phyloP scores from a whole-genome alignment of 139 green algal species.

The Coelastrella sp. region DNA sequence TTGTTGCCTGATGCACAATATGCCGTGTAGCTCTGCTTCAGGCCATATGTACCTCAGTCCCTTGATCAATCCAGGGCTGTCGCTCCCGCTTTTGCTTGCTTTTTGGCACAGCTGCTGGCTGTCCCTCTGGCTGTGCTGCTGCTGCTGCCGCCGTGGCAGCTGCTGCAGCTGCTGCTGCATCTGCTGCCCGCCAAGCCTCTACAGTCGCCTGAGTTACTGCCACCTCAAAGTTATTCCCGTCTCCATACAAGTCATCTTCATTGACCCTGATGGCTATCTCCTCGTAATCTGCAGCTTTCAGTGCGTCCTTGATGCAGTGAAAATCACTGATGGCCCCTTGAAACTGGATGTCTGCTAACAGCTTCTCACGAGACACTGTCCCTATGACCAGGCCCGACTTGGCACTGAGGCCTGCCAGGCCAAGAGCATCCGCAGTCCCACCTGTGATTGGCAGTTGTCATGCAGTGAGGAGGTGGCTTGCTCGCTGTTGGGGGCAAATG shows the following conservation, averaged over 20 bases:
- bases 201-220: conserved; percentile 38
- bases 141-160: conserved; percentile 39
- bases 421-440: conserved; percentile 20
- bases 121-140: background rate
- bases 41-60: conserved; percentile 40
- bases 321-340: conserved; percentile 88
- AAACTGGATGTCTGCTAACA: conserved; percentile 88
- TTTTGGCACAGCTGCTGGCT: conserved; percentile 13
- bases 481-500: too few relatives aligned
- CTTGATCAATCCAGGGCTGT: conserved; percentile 51
- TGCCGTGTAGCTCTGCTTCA: background rate
- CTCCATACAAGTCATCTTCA: conserved; percentile 82
- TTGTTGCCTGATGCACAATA: background rate
- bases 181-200: conserved; percentile 43
- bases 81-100: conserved; percentile 26
- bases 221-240: conserved; percentile 87
- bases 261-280: conserved; percentile 71
- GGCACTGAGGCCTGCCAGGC: background rate
- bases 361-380: conserved; percentile 59
- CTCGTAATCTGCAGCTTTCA: conserved; percentile 74
- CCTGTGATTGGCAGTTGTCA: background rate
- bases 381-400: background rate
- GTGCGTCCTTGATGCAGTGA: conserved; percentile 69
- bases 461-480: background rate
- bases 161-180: conserved; percentile 45